phyloP scores from a whole-genome alignment of 1,284 basidiomycete genomes.

The Thecaphora frezii region DNA sequence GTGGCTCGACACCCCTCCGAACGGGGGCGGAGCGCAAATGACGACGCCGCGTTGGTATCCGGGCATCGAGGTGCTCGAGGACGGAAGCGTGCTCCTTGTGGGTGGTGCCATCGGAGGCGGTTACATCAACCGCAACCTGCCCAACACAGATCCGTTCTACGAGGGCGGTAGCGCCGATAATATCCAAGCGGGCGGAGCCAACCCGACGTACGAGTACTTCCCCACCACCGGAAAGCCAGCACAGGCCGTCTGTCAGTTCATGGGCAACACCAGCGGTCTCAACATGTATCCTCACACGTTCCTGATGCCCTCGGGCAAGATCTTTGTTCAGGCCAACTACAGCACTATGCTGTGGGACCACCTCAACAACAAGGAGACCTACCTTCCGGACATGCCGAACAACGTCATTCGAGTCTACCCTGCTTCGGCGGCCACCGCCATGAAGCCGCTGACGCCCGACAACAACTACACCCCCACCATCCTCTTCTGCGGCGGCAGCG shows the following conservation, averaged over 20 bases:
- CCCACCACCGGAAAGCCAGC: slow-evolving; percentile 36
- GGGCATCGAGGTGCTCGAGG: slow-evolving; percentile 42
- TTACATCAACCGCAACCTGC: slow-evolving; percentile 57
- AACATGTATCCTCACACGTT: slow-evolving; percentile 49
- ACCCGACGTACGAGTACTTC: slow-evolving; percentile 51
- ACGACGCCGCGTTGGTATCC: slow-evolving; percentile 52
- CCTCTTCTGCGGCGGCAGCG: slow-evolving; percentile 51
- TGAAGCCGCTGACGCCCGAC: slow-evolving; percentile 43
- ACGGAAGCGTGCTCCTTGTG: slow-evolving; percentile 41
- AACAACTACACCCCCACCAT: slow-evolving; percentile 48
- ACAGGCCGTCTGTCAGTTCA: slow-evolving; percentile 17
- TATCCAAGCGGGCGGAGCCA: slow-evolving; percentile 41
- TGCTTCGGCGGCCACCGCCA: slow-evolving; percentile 39
- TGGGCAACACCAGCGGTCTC: slow-evolving; percentile 35
- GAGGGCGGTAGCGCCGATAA: slow-evolving; percentile 24
- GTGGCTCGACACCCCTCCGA: slow-evolving; percentile 40
- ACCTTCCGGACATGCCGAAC: slow-evolving; percentile 35
- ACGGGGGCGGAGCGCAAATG: slow-evolving; percentile 43
- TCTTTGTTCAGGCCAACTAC: slow-evolving; percentile 43
- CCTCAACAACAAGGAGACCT: slow-evolving; percentile 24
- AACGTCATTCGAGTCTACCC: slow-evolving; percentile 59
- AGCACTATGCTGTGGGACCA: slow-evolving; percentile 46
- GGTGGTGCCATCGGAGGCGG: slow-evolving; percentile 53
- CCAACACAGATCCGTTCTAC: slow-evolving; percentile 46
- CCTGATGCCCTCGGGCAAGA: slow-evolving; percentile 45